Conservation (phyloP, 345 rosid genomes). For the Eucalyptus albens region DNA sequence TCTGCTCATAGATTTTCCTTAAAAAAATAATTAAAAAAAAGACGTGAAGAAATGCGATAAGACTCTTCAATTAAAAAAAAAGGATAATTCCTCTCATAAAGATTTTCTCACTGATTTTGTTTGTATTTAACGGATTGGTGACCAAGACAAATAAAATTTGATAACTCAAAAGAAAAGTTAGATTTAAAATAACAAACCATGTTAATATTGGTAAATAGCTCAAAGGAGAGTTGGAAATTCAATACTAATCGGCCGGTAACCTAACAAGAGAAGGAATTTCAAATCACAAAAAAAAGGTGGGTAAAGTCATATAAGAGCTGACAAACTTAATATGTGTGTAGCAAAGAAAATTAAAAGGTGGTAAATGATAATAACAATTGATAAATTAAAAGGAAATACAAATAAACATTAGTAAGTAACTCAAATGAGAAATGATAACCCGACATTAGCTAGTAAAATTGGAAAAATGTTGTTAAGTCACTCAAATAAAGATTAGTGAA, state of each 20-base stretch:
- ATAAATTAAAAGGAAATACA: neutral
- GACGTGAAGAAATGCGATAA: neutral
- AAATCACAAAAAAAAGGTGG: neutral
- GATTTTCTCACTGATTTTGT: neutral
- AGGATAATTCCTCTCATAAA: neutral
- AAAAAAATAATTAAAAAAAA: neutral
- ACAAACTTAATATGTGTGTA: neutral
- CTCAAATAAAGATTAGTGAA: neutral
- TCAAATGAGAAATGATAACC: neutral
- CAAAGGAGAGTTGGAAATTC: neutral
- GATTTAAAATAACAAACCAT: neutral
- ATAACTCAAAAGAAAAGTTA: neutral
- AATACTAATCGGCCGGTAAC: neutral
- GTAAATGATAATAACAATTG: neutral
- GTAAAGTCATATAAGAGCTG: neutral
- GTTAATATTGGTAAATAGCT: neutral
- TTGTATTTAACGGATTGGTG: neutral
- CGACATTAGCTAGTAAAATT: fast-evolving
- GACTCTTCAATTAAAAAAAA: neutral
- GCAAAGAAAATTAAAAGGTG: neutral
- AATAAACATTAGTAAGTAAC: neutral
- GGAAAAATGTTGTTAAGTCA: neutral
- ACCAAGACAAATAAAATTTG: neutral
- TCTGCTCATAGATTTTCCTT: neutral
- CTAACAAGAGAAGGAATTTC: neutral